These are phyloP conservation scores for Phoma sp. DNA, from an alignment of 2,329 filamentous ascomycete genomes.

Conservation along the genomic window DNA sequence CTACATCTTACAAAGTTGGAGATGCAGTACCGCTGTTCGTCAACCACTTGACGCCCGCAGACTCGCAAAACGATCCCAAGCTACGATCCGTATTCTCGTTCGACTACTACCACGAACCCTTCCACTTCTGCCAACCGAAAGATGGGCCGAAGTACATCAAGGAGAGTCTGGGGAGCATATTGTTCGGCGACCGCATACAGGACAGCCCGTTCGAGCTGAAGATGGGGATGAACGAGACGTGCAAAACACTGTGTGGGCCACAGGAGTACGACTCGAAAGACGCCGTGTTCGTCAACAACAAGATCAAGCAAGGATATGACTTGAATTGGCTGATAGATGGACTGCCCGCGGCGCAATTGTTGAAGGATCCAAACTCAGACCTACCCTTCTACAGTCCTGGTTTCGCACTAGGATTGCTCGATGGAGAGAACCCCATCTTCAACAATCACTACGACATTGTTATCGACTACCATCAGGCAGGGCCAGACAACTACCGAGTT, in stretches of 20 bases:
- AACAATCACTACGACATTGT: conserved; percentile 97
- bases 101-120: conserved; percentile 90
- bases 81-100: conserved; percentile 93
- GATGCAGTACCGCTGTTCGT: conserved; percentile 87
- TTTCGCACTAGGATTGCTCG: conserved; percentile 74
- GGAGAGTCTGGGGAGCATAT: conserved; percentile 91
- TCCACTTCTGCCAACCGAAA: conserved; percentile 86
- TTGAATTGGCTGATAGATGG: conserved; percentile 97
- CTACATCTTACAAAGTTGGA: conserved; percentile 84
- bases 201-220: conserved; percentile 91
- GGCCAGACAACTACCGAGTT: conserved; percentile 76
- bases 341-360: conserved; percentile 84
- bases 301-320: conserved; percentile 85
- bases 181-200: conserved; percentile 96
- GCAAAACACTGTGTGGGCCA: conserved; percentile 77
- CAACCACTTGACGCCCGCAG: conserved; percentile 88
- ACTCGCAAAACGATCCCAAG: conserved; percentile 76
- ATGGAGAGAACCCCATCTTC: conserved; percentile 65
- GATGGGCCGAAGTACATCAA: conserved; percentile 79
- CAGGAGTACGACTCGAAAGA: conserved; percentile 70
- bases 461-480: conserved; percentile 88
- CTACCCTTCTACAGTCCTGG: conserved; percentile 89
- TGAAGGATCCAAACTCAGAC: conserved; percentile 76
- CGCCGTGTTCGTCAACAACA: conserved; percentile 79
- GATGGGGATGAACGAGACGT: conserved; percentile 87